Conservation (phyloP, 2,329 filamentous ascomycete genomes). For the Apiospora hydei region DNA sequence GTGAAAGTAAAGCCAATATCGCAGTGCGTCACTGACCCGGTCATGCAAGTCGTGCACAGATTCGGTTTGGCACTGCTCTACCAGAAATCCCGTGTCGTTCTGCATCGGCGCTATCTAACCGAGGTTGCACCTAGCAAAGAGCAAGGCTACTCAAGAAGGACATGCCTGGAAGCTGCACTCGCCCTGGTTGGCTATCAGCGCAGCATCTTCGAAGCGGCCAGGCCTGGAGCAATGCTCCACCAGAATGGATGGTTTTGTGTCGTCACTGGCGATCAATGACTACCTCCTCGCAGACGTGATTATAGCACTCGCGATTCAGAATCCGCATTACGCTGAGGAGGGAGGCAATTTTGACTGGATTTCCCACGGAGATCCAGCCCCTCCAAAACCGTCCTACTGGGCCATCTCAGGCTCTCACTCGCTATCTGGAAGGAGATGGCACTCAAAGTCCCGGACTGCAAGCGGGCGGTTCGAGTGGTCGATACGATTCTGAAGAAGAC, state of each 20-base stretch:
- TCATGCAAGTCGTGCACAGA: slow-evolving; percentile 57
- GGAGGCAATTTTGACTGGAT: slow-evolving; percentile 46
- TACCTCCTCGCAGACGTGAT: slow-evolving; percentile 69
- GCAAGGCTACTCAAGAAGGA: slow-evolving; percentile 59
- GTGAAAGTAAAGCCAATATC: slow-evolving; percentile 57
- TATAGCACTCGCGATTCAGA: slow-evolving; percentile 60
- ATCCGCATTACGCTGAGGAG: slow-evolving; percentile 48
- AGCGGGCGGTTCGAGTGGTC: slow-evolving; percentile 55
- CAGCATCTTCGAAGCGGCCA: slow-evolving; percentile 54
- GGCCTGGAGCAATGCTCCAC: slow-evolving; percentile 61
- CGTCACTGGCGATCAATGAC: slow-evolving; percentile 65
- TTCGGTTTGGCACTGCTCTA: slow-evolving; percentile 60
- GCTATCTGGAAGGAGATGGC: slow-evolving; percentile 53
- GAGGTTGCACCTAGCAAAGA: slow-evolving; percentile 51
- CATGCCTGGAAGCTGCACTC: slow-evolving; percentile 58
- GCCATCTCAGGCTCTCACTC: slow-evolving; percentile 51
- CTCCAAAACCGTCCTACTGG: slow-evolving; percentile 48
- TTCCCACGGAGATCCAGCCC: slow-evolving; percentile 41
- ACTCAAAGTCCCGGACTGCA: slow-evolving; percentile 47
- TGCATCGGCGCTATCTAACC: slow-evolving; percentile 61
- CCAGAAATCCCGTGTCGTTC: slow-evolving; percentile 62
- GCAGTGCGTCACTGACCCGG: slow-evolving; percentile 56
- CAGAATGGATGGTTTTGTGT: slow-evolving; percentile 65
- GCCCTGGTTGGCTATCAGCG: slow-evolving; percentile 56
- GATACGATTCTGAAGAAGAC: slow-evolving; percentile 54